Conservation (phyloP, 805 yeast genomes). For the Suhomyces sp. region DNA sequence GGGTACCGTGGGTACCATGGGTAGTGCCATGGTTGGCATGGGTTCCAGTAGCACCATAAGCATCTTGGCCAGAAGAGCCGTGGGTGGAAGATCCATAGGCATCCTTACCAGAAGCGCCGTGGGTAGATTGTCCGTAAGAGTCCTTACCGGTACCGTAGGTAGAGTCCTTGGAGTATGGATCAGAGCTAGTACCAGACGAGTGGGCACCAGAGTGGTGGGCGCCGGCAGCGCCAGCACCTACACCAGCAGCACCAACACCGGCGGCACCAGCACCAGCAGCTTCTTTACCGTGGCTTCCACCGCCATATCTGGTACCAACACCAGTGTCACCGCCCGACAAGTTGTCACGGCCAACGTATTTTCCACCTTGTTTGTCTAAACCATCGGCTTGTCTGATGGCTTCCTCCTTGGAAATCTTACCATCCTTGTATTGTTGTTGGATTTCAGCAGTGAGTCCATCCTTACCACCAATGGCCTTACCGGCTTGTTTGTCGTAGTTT, state of each 20-base stretch:
- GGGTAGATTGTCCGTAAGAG: slow-evolving; percentile 1
- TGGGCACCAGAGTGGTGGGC: slow-evolving; percentile 9
- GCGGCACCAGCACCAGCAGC: slow-evolving; percentile 6
- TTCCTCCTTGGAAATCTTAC: slow-evolving; percentile 26
- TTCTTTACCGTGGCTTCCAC: slow-evolving; percentile 10
- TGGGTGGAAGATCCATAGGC: slow-evolving; percentile 15
- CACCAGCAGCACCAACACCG: slow-evolving; percentile 9
- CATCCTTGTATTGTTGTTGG: slow-evolving; percentile 28
- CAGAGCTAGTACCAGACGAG: slow-evolving; percentile 2
- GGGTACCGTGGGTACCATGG: slow-evolving; percentile 7
- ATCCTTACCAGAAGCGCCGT: slow-evolving; percentile 13
- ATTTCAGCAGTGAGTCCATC: slow-evolving; percentile 29
- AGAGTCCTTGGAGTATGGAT: slow-evolving; percentile 1
- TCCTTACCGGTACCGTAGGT: slow-evolving; percentile 6
- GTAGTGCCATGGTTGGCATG: slow-evolving; percentile 3
- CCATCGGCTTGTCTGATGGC: slow-evolving; percentile 29
- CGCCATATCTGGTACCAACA: slow-evolving; percentile 27
- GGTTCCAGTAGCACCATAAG: slow-evolving; percentile 15
- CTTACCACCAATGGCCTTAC: slow-evolving; percentile 31
- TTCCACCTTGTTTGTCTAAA: slow-evolving; percentile 25
- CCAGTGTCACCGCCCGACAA: slow-evolving; percentile 24
- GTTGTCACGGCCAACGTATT: slow-evolving; percentile 8
- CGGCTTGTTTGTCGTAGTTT: slow-evolving; percentile 30
- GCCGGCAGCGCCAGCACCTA: slow-evolving; percentile 11
- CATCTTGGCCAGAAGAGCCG: slow-evolving; percentile 11